Percentiles rank a stretch among this genome's conserved stretches.
These are phyloP conservation scores for Verticillium isaacii DNA, from an alignment of 2,329 filamentous ascomycete genomes.

Conservation along the genomic window DNA sequence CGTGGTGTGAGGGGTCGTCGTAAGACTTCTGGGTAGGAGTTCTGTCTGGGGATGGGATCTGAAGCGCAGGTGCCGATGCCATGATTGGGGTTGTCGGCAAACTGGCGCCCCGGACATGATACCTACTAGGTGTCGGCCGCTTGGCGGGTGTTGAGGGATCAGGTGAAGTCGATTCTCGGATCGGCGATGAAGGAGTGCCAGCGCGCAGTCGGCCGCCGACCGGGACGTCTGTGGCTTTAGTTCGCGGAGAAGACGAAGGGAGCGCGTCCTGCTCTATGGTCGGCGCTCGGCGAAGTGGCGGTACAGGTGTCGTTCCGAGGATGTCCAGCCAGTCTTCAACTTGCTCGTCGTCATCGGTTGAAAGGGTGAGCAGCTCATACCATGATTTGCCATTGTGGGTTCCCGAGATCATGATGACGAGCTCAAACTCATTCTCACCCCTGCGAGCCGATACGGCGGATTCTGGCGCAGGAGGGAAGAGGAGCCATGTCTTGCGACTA, in stretches of 20 bases:
- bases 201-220: conserved; percentile 9
- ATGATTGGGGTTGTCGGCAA: conserved; percentile 14
- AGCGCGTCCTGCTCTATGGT: conserved; percentile 20
- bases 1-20: conserved; percentile 15
- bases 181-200: conserved; percentile 3
- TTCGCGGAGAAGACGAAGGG: conserved; percentile 9
- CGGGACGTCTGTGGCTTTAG: conserved; percentile 8
- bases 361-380: conserved; percentile 79
- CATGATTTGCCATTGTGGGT: conserved; percentile 62
- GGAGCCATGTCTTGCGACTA: conserved; percentile 67
- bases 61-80: conserved; percentile 6
- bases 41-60: conserved; percentile 24
- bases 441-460: conserved; percentile 72
- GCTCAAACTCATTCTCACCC: conserved; percentile 64
- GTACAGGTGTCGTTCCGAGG: conserved; percentile 50
- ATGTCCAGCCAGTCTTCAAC: conserved; percentile 84
- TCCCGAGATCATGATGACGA: conserved; percentile 85
- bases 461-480: conserved; percentile 83
- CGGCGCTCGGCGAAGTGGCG: conserved; percentile 34
- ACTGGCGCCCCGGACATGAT: conserved; percentile 22
- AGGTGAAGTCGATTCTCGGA: conserved; percentile 14
- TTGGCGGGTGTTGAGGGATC: conserved; percentile 18
- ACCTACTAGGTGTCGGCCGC: conserved; percentile 27
- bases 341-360: conserved; percentile 70
- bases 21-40: conserved; percentile 32